Base-by-base conservation (phyloP, 345 rosid genomes). In the Salix exigua region DNA sequence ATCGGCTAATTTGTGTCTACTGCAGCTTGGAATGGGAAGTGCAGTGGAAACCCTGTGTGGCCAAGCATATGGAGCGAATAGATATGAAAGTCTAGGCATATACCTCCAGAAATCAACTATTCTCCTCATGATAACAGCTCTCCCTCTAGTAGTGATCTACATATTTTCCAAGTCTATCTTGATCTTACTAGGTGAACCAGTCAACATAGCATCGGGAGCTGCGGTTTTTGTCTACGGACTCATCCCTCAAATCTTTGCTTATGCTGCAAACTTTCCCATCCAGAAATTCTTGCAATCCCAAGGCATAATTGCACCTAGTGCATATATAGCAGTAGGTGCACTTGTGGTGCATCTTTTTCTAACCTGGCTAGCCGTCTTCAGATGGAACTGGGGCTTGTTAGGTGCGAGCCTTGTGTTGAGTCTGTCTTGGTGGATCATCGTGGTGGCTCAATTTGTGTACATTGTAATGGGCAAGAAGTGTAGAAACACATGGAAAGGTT, bases 31-130 rank as follows among this genome's bases (percentile, higher is more conserved):
- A 0, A 79, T 79, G 96, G 97, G 97, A 81, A 92, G 97, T 75
- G 96, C 97, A 0, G 94, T 89, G 26, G 96, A 91, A 70, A 92
- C 97, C 3, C 67, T 91, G 58, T 91, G 97, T 63, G 96, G 97
- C 18, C 97, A 92, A 88, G 94, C 94, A 0, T 91, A 85, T 25
- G 96, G 97, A 19, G 96, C 94, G 23, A 87, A 83, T 18, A 88
- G 86, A 62, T 86, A 82, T 66, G 90, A 85, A 4, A 86, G 88
- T 91, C 85, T 92, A 6, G 97, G 97, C 1, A 58, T 89, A 30
- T 92, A 92, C 78, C 85, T 92, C 30, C 97, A 92, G 51, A 83
- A 92, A 77, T 88, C 96, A 28, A 85, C 91, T 6, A 46, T 91
- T 37, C 89, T 91, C 30, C 84, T 92, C 0, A 68, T 75, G 38